Conservation (phyloP, 2,329 filamentous ascomycete species). For the Penicillium sp. region DNA sequence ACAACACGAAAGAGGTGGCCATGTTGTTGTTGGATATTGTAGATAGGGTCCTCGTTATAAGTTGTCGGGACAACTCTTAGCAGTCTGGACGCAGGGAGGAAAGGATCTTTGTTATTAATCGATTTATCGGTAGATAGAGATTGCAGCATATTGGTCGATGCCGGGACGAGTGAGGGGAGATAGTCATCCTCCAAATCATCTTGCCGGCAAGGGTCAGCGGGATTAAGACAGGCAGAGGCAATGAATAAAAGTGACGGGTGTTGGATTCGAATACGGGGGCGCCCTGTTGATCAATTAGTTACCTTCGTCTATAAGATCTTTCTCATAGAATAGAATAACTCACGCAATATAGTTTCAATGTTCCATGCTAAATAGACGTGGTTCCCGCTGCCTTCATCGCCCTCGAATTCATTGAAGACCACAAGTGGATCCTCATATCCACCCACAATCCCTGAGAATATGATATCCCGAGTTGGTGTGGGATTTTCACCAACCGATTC, state of each 20-base stretch:
- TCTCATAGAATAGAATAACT: constrained; percentile 11
- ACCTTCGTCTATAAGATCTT: neutral
- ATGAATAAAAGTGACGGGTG: constrained; percentile 58
- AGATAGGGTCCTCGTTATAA: constrained; percentile 49
- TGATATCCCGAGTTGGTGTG: constrained; percentile 41
- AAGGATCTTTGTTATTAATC: constrained; percentile 49
- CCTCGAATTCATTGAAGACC: constrained; percentile 45
- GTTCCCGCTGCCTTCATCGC: constrained; percentile 38
- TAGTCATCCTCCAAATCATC: constrained; percentile 50
- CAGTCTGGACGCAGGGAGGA: constrained; percentile 58
- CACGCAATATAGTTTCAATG: constrained; percentile 44
- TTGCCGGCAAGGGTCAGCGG: constrained; percentile 40
- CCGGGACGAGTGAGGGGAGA: constrained; percentile 54
- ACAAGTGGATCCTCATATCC: constrained; percentile 46
- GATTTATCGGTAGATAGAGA: constrained; percentile 53
- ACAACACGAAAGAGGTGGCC: constrained; percentile 55
- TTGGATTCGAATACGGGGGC: constrained; percentile 53
- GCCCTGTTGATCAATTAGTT: constrained; percentile 25
- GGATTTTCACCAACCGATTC: constrained; percentile 44
- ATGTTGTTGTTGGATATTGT: constrained; percentile 55
- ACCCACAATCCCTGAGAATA: constrained; percentile 42
- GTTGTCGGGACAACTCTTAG: constrained; percentile 56
- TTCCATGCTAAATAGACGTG: constrained; percentile 49
- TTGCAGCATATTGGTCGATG: constrained; percentile 59
- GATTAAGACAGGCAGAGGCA: constrained; percentile 48